Evolutionary conservation across 495 filamentous ascomycete genomes (phyloP).

Genomic region (Talaromyces thailandensis): DNA sequence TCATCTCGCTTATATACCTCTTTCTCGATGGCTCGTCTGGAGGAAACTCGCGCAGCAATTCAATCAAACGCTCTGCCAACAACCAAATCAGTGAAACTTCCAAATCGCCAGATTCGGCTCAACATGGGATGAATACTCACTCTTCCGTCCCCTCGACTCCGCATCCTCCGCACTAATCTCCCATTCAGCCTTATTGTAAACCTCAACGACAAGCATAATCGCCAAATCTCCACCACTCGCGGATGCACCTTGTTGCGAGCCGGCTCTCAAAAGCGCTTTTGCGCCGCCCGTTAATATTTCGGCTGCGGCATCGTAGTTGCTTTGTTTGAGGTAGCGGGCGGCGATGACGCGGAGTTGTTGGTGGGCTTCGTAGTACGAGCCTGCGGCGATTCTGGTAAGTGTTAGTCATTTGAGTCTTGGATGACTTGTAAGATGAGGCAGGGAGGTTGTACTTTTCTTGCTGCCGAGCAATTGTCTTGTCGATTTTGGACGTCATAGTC

Average conservation of each 20-base stretch:
- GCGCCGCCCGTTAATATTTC: constrained; percentile 82
- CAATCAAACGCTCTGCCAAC: constrained; percentile 43
- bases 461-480: constrained; percentile 65
- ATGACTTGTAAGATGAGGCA: neutral
- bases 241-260: constrained; percentile 56
- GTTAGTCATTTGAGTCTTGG: neutral
- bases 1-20: constrained; percentile 80
- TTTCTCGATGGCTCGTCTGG: constrained; percentile 81
- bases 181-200: constrained; percentile 75
- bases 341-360: constrained; percentile 94
- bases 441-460: constrained; percentile 49
- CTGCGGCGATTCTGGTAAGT: constrained; percentile 68
- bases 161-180: constrained; percentile 53
- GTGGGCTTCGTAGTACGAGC: constrained; percentile 93
- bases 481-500: constrained; percentile 56
- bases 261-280: constrained; percentile 73
- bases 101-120: neutral
- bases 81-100: neutral
- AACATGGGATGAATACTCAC: constrained; percentile 28
- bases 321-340: constrained; percentile 78
- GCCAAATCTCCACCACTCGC: constrained; percentile 89
- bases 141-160: constrained; percentile 31
- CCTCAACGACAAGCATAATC: constrained; percentile 73
- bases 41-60: constrained; percentile 68
- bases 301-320: constrained; percentile 74